Evolutionary conservation across 441 rosid genomes (phyloP), one percentile per base, ranked within the genome.

Genomic region (Cnidoscolus chayamansa): DNA sequence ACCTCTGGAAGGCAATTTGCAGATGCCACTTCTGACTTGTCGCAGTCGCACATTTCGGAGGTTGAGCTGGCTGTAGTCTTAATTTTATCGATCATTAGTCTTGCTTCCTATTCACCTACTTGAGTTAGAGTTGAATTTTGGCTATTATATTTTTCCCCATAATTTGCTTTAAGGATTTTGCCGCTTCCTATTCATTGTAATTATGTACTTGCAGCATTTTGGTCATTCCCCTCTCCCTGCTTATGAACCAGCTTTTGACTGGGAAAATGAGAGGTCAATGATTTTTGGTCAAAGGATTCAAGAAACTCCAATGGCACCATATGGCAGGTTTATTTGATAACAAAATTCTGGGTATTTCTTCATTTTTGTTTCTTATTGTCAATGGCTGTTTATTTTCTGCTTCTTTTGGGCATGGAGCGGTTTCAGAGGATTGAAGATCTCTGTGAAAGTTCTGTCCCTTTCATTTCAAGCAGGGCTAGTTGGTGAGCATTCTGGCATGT

Each of bases 211-310:
- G 81, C 85, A 96, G 99, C 96, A 91, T 83, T 87, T 93, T 85
- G 97, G 97, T 67, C 87, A 75, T 68, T 91, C 99, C 77, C 96
- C 99, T 20, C 89, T 96, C 51, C 99, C 98, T 82, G 93, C 99
- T 35, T 96, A 96, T 72, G 99, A 96, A 82, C 98, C 99, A 31
- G 97, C 98, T 78, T 96, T 93, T 80, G 98, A 96, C 66, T 96
- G 99, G 99, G 98, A 94, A 77, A 93, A 85, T 81, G 99, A 96
- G 87, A 89, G 99, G 81, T 86, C 90, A 43, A 74, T 86, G 89
- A 93, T 90, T 74, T 87, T 83, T 85, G 99, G 99, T 57, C 99
- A 93, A 81, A 90, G 99, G 85, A 87, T 82, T 79, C 90, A 93
- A 10, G 99, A 93, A 80, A 80, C 90, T 75, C 90, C 92, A 65